Conservation (phyloP, 352 stramenopile species). For the Globisporangium mamillatum region DNA sequence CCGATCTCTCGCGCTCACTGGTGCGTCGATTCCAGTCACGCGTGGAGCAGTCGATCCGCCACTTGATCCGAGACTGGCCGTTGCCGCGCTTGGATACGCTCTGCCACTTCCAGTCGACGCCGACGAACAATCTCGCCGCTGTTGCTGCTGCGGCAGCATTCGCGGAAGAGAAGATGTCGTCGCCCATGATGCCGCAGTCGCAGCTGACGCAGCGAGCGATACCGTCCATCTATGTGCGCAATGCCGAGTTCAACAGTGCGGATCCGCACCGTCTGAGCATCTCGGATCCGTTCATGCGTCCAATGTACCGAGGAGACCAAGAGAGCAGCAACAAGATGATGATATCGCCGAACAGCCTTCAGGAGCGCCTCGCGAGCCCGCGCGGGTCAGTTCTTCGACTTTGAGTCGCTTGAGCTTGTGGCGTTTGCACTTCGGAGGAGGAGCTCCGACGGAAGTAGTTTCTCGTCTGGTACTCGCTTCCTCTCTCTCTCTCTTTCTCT, state of each 20-base stretch:
- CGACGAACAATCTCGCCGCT: slow-evolving; percentile 6
- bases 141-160: neutral
- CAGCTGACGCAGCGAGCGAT: slow-evolving; percentile 9
- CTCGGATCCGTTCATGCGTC: slow-evolving; percentile 8
- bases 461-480: neutral
- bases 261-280: neutral
- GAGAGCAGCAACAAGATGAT: neutral
- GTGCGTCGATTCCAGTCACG: slow-evolving; percentile 54
- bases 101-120: slow-evolving; percentile 28
- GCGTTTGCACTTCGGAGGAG: no score
- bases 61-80: slow-evolving; percentile 66
- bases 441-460: no score
- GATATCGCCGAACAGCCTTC: neutral
- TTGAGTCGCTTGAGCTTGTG: neutral
- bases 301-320: neutral
- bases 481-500: neutral
- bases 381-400: neutral
- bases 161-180: slow-evolving; percentile 21
- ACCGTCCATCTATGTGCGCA: neutral
- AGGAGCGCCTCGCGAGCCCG: slow-evolving; percentile 1
- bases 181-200: neutral
- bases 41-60: slow-evolving; percentile 58
- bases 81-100: slow-evolving; percentile 32
- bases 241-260: neutral
- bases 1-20: slow-evolving; percentile 36